Evolutionary conservation across 129 eudicot species (phyloP).

Genomic region (Flaveria robusta): DNA sequence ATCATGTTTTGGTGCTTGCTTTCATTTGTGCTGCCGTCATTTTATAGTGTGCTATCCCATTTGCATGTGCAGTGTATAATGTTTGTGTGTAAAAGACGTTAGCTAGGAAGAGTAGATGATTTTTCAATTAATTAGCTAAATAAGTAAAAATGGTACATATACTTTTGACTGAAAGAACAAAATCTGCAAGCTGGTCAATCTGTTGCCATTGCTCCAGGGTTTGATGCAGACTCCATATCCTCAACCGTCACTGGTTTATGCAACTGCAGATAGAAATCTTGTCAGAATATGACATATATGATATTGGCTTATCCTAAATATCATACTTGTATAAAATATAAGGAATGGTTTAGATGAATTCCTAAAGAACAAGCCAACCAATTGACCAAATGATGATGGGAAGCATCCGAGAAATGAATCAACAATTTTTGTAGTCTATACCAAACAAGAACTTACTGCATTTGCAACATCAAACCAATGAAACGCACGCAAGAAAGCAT

Average conservation of each 20-base stretch:
- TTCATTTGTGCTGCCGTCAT: not conserved
- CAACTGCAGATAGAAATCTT: constrained; percentile 50
- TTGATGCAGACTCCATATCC: constrained; percentile 61
- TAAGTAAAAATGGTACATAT: constrained; percentile 30
- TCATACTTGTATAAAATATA: not conserved
- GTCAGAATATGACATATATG: not conserved
- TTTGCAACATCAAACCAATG: constrained; percentile 85
- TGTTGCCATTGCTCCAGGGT: constrained; percentile 33
- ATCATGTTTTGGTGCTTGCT: not conserved
- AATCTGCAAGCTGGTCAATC: not conserved
- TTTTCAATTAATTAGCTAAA: not conserved
- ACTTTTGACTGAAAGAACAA: not conserved
- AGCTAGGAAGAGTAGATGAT: not conserved
- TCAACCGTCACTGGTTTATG: constrained; percentile 62
- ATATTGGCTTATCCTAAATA: constrained; percentile 19
- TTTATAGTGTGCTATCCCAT: not conserved
- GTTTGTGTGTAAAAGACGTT: constrained; percentile 13
- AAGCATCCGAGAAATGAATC: not conserved
- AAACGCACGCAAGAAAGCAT: constrained; percentile 77
- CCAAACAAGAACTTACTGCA: constrained; percentile 62
- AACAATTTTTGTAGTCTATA: constrained; percentile 8
- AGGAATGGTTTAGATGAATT: not conserved
- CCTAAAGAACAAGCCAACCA: not conserved
- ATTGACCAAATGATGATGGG: constrained; percentile 9
- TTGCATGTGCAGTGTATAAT: not conserved